Conservation (phyloP, 2,329 filamentous ascomycete species). For the Fusarium equiseti region DNA sequence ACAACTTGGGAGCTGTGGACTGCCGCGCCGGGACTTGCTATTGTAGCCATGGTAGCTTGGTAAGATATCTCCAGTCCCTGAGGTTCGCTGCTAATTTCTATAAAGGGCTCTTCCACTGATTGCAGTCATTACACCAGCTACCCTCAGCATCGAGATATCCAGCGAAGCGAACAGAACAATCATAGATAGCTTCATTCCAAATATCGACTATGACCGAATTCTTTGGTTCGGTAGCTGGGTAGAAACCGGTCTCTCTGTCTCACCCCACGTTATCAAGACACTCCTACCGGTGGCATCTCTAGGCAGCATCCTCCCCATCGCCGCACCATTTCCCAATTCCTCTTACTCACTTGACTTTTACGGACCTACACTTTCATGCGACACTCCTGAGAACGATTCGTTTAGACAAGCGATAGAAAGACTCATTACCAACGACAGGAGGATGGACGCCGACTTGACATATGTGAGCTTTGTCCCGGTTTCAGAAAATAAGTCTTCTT, state of each 20-base stretch:
- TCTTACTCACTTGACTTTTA: slow-evolving; percentile 12
- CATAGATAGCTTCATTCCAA: rapidly evolving
- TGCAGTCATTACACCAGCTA: slow-evolving; percentile 14
- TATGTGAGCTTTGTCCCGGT: slow-evolving; percentile 9
- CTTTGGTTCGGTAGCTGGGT: neutral
- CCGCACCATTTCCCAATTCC: slow-evolving; percentile 14
- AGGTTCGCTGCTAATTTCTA: neutral
- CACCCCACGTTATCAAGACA: neutral
- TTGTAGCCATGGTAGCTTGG: slow-evolving; percentile 9
- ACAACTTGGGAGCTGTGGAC: slow-evolving; percentile 6
- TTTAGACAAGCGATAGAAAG: neutral
- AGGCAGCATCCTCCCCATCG: neutral
- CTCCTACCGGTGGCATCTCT: neutral
- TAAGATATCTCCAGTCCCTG: neutral
- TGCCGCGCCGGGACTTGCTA: neutral
- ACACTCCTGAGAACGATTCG: rapidly evolving
- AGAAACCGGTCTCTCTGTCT: neutral
- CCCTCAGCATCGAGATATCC: neutral
- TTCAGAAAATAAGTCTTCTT: too few species aligned
- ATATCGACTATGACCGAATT: neutral
- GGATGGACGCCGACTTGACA: too few species aligned
- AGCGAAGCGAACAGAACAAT: neutral
- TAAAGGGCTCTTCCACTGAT: slow-evolving; percentile 1
- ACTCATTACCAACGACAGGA: rapidly evolving
- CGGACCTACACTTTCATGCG: slow-evolving; percentile 10